Percentiles rank a stretch among this genome's conserved stretches.
These are phyloP conservation scores for Alternaria sp. DNA, from an alignment of 2,329 filamentous ascomycete species.

Conservation along the genomic window DNA sequence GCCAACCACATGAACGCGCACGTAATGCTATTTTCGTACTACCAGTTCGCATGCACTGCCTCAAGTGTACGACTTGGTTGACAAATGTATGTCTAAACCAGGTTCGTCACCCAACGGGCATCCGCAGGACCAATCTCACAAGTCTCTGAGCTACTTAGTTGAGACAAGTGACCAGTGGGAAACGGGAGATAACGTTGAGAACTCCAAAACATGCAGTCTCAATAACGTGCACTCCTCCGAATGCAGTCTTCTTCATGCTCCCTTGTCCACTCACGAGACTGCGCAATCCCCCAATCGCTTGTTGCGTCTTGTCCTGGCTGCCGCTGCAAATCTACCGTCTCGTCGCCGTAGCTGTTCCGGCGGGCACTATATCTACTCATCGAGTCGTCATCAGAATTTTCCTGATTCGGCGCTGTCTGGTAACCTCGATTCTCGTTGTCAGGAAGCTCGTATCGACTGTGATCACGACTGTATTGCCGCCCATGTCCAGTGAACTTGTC, in stretches of 20 bases:
- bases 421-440: background rate
- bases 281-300: background rate
- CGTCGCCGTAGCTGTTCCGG: background rate
- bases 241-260: background rate
- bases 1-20: background rate
- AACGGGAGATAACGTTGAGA: no score
- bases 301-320: background rate
- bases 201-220: background rate
- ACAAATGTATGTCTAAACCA: background rate
- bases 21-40: background rate
- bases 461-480: background rate
- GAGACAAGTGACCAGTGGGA: background rate
- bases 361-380: background rate
- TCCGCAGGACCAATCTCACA: background rate
- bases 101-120: background rate
- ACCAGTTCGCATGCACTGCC: constrained; percentile 1
- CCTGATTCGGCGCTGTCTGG: background rate
- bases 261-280: background rate
- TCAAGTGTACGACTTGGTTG: background rate
- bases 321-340: background rate
- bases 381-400: background rate
- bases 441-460: background rate
- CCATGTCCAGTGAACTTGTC: background rate
- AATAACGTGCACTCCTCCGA: background rate
- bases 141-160: background rate